These are phyloP conservation scores for Chloranthus sessilifolius DNA, from an alignment of 164 flowering plant genomes.

Conservation along the genomic window DNA sequence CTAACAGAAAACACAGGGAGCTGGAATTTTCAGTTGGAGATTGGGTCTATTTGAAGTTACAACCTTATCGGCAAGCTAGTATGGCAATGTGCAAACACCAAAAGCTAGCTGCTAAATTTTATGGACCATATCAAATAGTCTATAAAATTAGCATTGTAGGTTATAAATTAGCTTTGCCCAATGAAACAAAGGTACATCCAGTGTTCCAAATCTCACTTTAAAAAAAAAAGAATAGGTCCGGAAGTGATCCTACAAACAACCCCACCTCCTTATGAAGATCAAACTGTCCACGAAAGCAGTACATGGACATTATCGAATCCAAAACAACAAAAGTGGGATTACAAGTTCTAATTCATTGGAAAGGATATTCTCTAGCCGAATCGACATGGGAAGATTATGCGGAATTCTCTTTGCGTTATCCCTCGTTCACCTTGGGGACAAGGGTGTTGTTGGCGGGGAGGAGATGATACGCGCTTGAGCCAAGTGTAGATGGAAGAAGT, in stretches of 20 bases:
- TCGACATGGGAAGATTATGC: neutral
- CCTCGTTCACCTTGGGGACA: neutral
- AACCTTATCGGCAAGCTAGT: neutral
- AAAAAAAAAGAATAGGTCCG: neutral
- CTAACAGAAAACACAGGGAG: too few relatives aligned
- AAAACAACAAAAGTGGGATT: neutral
- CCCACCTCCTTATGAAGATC: too few relatives aligned
- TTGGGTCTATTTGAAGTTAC: neutral
- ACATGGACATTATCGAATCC: neutral
- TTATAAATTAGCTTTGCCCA: neutral
- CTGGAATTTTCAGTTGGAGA: neutral
- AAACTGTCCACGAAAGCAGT: too few relatives aligned
- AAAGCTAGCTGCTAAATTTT: neutral
- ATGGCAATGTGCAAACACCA: neutral
- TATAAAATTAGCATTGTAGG: neutral
- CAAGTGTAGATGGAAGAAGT: too few relatives aligned
- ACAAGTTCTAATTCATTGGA: conserved; percentile 2
- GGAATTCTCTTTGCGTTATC: neutral
- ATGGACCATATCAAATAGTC: neutral
- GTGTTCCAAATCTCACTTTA: neutral
- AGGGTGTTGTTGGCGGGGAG: neutral
- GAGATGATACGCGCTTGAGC: neutral
- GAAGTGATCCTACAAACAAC: too few relatives aligned
- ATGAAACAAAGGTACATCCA: neutral
- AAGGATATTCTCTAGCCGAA: neutral